Base-by-base conservation (phyloP, 1,284 basidiomycete genomes). In the Megacollybia platyphylla region DNA sequence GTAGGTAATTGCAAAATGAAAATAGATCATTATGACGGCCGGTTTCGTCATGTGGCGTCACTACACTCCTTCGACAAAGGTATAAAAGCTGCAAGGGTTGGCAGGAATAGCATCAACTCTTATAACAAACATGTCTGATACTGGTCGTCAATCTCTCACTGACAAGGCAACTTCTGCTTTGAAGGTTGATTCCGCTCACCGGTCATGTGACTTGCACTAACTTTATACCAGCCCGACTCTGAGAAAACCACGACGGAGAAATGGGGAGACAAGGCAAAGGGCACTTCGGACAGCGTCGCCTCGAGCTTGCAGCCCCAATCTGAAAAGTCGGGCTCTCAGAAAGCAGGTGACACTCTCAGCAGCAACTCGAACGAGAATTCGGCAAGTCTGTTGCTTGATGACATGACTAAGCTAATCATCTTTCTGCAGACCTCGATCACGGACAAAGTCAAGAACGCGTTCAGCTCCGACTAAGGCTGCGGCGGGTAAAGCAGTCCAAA, bases 111-210 rank as follows among this genome's bases (percentile, higher is more conserved):
- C 15, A 15, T 15, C 15, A 15, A 15, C 15, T 24, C 20, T 4
- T 11, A 17, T 20, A n/a, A 10, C 18, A 38, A 38, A n/a, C 48
- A 70, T 68, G 68, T 66, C 67, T 45, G 67, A 70, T 52, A 54
- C 55, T 39, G 58, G 51, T 44, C 70, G 71, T 47, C 67, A 73
- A 64, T 66, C 63, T 46, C 57, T 73, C 57, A 69, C 70, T 54
- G 68, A 72, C 61, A 73, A 72, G 56, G 65, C 62, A 40, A 49
- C 53, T 26, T 52, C 68, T 52, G 60, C 67, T 35, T 9, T 70
- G 44, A 70, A 71, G 65, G 68, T 68, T 40, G 26, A 30, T n/a
- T 11, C 20, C 35, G 8, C 26, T 2, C 28, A 4, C 20, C 27
- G 7, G 27, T 11, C 7, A 20, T 7, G 15, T 38, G 26, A 27